phyloP scores from a whole-genome alignment of 2,329 filamentous ascomycete genomes.

The Sclerotinia spermophila region DNA sequence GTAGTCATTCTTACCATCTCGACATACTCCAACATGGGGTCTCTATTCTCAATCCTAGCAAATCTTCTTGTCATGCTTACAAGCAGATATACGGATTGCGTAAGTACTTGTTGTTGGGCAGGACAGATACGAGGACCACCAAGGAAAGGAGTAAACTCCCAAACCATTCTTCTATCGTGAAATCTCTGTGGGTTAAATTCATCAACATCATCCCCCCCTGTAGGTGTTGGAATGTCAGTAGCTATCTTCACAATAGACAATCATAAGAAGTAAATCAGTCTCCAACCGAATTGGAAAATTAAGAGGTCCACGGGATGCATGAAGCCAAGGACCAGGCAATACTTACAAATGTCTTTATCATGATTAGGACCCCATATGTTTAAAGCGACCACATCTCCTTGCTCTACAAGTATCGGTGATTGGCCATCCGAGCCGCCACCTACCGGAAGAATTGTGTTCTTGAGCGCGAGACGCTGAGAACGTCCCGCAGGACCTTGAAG shows the following conservation, averaged over 20 bases:
- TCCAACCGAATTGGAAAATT: background rate
- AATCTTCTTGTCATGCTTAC: slow-evolving; percentile 34
- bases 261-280: background rate
- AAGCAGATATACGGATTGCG: slow-evolving; percentile 25
- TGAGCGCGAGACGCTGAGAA: slow-evolving; percentile 46
- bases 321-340: background rate
- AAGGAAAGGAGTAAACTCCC: slow-evolving; percentile 38
- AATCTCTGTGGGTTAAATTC: slow-evolving; percentile 37
- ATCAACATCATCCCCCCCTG: slow-evolving; percentile 35
- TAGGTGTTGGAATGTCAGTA: background rate
- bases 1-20: slow-evolving; percentile 7
- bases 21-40: slow-evolving; percentile 21
- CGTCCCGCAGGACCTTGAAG: slow-evolving; percentile 50
- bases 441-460: slow-evolving; percentile 38
- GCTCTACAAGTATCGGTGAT: slow-evolving; percentile 30
- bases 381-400: slow-evolving; percentile 27
- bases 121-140: slow-evolving; percentile 37
- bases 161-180: slow-evolving; percentile 42
- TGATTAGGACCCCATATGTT: slow-evolving; percentile 30
- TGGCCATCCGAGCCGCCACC: slow-evolving; percentile 34
- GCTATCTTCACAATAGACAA: background rate
- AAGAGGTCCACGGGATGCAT: background rate
- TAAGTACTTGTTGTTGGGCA: slow-evolving; percentile 38
- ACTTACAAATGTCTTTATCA: slow-evolving; percentile 33
- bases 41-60: slow-evolving; percentile 31